phyloP scores from a whole-genome alignment of 164 flowering plant species.

The Saururus chinensis region DNA sequence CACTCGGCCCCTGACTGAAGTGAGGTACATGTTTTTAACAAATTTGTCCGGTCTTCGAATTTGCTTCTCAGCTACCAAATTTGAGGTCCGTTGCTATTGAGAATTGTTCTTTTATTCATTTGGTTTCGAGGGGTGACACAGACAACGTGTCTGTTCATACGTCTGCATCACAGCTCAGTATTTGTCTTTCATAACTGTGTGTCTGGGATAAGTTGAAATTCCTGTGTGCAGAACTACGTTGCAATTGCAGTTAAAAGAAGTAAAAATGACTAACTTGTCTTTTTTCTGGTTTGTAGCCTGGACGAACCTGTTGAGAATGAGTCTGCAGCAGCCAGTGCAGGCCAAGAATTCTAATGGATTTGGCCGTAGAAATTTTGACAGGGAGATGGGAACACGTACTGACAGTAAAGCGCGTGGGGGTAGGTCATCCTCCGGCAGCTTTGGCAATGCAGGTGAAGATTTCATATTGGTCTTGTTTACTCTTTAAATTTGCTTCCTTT shows the following conservation, averaged over 20 bases:
- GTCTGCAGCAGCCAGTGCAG: constrained; percentile 50
- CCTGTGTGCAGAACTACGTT: neutral
- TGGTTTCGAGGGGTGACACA: neutral
- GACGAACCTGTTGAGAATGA: constrained; percentile 31
- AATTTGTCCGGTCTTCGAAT: too few relatives aligned
- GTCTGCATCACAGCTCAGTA: too few relatives aligned
- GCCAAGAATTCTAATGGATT: constrained; percentile 63
- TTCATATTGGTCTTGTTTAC: neutral
- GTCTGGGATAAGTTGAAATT: neutral
- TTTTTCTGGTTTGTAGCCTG: neutral
- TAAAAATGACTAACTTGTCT: neutral
- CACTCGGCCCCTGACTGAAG: too few relatives aligned
- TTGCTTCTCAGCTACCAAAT: constrained; percentile 21
- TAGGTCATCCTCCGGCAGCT: constrained; percentile 36
- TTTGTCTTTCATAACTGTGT: neutral
- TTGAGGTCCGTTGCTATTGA: constrained; percentile 36
- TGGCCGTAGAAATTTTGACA: constrained; percentile 59
- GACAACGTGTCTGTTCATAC: neutral
- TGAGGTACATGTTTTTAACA: too few relatives aligned
- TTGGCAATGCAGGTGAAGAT: constrained; percentile 36
- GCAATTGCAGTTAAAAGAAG: neutral
- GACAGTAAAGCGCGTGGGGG: constrained; percentile 51
- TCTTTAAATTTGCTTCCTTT: neutral
- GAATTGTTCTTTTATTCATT: neutral
- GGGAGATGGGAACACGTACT: constrained; percentile 40